phyloP scores from a whole-genome alignment of 2,329 filamentous ascomycete species.

The Trichoderma sp. region DNA sequence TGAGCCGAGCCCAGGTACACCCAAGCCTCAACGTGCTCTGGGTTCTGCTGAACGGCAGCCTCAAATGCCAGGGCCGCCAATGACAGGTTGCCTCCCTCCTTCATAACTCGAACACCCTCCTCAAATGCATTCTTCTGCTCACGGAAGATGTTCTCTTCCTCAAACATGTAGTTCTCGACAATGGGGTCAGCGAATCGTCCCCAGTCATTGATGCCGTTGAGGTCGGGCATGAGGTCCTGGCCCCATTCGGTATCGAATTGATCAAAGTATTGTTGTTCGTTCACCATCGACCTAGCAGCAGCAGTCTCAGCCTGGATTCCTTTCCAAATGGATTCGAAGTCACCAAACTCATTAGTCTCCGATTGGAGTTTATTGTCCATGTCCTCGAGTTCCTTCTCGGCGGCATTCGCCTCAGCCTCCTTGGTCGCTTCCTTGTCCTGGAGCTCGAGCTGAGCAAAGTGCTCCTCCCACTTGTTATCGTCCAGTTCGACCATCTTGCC shows the following conservation, averaged over 20 bases:
- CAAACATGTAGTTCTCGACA: constrained; percentile 89
- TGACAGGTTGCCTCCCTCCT: constrained; percentile 88
- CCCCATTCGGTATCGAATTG: constrained; percentile 77
- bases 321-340: constrained; percentile 88
- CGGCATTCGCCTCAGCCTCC: constrained; percentile 56
- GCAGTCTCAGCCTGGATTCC: constrained; percentile 76
- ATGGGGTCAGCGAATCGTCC: constrained; percentile 68
- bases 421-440: constrained; percentile 49
- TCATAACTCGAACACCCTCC: constrained; percentile 89
- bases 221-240: constrained; percentile 53
- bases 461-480: constrained; percentile 91
- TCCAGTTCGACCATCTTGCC: constrained; percentile 93
- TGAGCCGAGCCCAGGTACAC: constrained; percentile 87
- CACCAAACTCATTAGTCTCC: constrained; percentile 73
- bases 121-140: constrained; percentile 81
- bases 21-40: constrained; percentile 88
- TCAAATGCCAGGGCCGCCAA: constrained; percentile 93
- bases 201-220: constrained; percentile 64
- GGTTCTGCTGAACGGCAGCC: constrained; percentile 86
- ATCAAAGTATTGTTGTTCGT: constrained; percentile 61
- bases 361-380: constrained; percentile 69
- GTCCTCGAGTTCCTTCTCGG: constrained; percentile 83
- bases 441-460: constrained; percentile 85
- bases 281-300: constrained; percentile 67
- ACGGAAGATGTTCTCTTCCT: constrained; percentile 88